Conservation (phyloP, 2,329 filamentous ascomycete species). For the Bipolaris oryzae region DNA sequence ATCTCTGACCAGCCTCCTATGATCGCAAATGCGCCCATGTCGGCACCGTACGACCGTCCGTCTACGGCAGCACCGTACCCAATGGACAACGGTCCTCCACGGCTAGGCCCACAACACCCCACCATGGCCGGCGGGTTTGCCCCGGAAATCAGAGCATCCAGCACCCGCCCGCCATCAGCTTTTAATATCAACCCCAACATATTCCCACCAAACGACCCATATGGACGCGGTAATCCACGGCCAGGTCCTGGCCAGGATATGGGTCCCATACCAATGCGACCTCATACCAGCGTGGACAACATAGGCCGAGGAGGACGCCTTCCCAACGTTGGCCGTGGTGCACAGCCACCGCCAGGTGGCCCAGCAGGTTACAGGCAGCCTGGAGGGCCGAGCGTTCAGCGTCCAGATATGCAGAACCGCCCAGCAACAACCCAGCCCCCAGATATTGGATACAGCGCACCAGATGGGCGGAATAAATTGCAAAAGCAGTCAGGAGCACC, state of each 20-base stretch:
- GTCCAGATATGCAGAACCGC: constrained; percentile 39
- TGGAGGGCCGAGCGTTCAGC: constrained; percentile 46
- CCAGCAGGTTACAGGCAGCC: constrained; percentile 47
- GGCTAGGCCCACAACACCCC: constrained; percentile 42
- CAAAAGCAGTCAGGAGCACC: constrained; percentile 46
- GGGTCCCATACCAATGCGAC: constrained; percentile 43
- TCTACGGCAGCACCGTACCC: constrained; percentile 72
- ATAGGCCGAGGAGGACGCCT: constrained; percentile 44
- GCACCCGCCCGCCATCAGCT: constrained; percentile 56
- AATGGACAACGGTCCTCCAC: constrained; percentile 66
- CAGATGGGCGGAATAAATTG: constrained; percentile 53
- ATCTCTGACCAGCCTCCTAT: constrained; percentile 51
- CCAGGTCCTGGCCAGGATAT: constrained; percentile 34
- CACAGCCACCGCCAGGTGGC: constrained; percentile 38
- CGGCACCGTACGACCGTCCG: constrained; percentile 49
- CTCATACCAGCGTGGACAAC: constrained; percentile 46
- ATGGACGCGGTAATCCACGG: constrained; percentile 37
- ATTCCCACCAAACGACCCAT: constrained; percentile 42
- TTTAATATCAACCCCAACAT: constrained; percentile 59
- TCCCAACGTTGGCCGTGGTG: constrained; percentile 35
- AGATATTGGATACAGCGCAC: constrained; percentile 52
- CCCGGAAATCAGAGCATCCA: constrained; percentile 57
- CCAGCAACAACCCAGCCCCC: constrained; percentile 50
- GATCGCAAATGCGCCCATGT: constrained; percentile 25
- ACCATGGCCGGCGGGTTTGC: constrained; percentile 49